Evolutionary conservation across 345 rosid genomes (phyloP).

Genomic region (Salix koriyanagi): DNA sequence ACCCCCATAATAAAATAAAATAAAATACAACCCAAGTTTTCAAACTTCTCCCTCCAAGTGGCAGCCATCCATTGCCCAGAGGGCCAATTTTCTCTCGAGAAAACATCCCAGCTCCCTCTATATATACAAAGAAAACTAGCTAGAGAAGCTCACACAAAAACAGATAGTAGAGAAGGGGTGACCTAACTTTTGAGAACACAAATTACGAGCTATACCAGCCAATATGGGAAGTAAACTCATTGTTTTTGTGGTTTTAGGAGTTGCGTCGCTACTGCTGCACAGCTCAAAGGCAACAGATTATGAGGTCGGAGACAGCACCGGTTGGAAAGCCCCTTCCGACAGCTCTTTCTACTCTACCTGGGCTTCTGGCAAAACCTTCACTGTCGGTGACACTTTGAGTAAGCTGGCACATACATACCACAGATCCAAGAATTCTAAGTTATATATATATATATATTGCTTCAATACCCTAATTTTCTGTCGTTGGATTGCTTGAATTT

Average conservation of each 20-base stretch:
- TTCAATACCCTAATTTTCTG: not conserved
- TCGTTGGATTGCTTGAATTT: not conserved
- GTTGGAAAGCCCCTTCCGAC: slow-evolving; percentile 26
- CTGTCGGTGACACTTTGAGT: slow-evolving; percentile 11
- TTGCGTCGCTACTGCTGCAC: not conserved
- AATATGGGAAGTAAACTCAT: slow-evolving; percentile 2
- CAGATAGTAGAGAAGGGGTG: slow-evolving; percentile 8
- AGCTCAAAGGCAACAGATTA: slow-evolving; percentile 15
- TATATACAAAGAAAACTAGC: not conserved
- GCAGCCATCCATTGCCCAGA: not conserved
- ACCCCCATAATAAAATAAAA: not conserved
- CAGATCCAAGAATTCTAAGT: not conserved
- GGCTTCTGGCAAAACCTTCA: slow-evolving; percentile 6
- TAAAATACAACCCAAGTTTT: not conserved
- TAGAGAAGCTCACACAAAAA: not conserved
- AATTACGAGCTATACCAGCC: not conserved
- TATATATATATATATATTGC: no score
- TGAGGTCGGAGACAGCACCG: slow-evolving; percentile 33
- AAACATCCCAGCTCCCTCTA: not conserved
- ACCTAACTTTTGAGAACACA: slow-evolving; percentile 23
- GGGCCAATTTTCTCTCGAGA: not conserved
- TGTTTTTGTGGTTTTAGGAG: slow-evolving; percentile 13
- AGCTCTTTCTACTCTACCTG: slow-evolving; percentile 8
- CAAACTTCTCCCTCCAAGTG: not conserved
- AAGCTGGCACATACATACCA: not conserved